Evolutionary conservation across 345 rosid genomes (phyloP).

Genomic region (Turritis glabra): DNA sequence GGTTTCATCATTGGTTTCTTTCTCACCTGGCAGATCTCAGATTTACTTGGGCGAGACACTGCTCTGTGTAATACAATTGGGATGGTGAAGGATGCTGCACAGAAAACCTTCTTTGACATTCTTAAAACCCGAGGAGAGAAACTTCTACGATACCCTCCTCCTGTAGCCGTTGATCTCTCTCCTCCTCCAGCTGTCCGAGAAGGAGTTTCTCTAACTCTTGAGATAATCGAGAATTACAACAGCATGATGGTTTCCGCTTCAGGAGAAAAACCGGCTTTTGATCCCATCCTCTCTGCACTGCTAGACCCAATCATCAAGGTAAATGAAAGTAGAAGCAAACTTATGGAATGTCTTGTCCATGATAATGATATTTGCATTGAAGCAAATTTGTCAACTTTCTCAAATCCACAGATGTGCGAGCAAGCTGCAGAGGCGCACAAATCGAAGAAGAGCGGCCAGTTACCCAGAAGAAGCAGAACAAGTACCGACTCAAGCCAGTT

Average conservation of each 20-base stretch:
- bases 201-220: slow-evolving; percentile 88
- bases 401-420: slow-evolving; percentile 79
- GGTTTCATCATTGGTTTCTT: slow-evolving; percentile 10
- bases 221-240: slow-evolving; percentile 77
- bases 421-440: slow-evolving; percentile 97
- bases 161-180: slow-evolving; percentile 86
- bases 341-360: neutral
- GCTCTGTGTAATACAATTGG: slow-evolving; percentile 84
- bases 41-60: slow-evolving; percentile 88
- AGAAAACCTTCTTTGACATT: slow-evolving; percentile 88
- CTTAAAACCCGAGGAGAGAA: slow-evolving; percentile 91
- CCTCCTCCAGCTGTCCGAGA: slow-evolving; percentile 95
- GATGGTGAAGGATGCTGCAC: slow-evolving; percentile 89
- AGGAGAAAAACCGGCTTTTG: slow-evolving; percentile 65
- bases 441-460: slow-evolving; percentile 61
- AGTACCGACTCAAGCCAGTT: slow-evolving; percentile 62
- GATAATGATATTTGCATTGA: slow-evolving; percentile 7
- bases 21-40: slow-evolving; percentile 60
- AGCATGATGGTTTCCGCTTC: slow-evolving; percentile 86
- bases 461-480: slow-evolving; percentile 67
- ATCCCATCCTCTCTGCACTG: slow-evolving; percentile 78
- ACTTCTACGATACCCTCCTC: slow-evolving; percentile 95
- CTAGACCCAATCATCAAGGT: slow-evolving; percentile 98
- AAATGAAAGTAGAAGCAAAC: neutral
- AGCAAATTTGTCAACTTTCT: slow-evolving; percentile 7